Conservation (phyloP, 805 yeast genomes). For the Monosporozyma servazzii region DNA sequence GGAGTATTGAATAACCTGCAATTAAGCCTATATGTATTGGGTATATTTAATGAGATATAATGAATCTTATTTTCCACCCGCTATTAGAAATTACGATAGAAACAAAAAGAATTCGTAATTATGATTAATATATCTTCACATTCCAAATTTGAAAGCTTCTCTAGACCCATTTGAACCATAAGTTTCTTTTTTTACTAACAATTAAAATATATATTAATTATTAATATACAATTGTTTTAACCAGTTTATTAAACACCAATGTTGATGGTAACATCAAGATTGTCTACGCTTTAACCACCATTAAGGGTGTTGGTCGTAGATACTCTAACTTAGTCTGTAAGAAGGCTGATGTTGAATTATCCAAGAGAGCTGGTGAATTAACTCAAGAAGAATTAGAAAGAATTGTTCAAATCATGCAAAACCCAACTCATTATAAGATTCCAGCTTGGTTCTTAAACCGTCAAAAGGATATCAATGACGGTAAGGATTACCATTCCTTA, state of each 20-base stretch:
- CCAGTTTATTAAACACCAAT: slow-evolving; percentile 98
- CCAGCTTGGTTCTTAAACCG: slow-evolving; percentile 99
- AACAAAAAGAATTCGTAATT: too few relatives aligned
- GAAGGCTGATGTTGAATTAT: slow-evolving; percentile 98
- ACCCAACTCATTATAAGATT: slow-evolving; percentile 98
- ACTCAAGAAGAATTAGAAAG: slow-evolving; percentile 99
- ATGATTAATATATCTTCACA: too few relatives aligned
- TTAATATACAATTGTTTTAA: slow-evolving; percentile 5
- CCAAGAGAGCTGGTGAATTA: slow-evolving; percentile 99
- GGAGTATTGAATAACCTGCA: too few relatives aligned
- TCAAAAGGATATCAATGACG: slow-evolving; percentile 97
- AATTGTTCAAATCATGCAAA: slow-evolving; percentile 98
- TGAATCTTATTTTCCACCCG: too few relatives aligned
- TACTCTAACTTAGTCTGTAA: slow-evolving; percentile 99
- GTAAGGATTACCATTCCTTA: slow-evolving; percentile 97
- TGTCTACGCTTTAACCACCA: slow-evolving; percentile 99
- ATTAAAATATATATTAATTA: background rate
- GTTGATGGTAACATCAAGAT: slow-evolving; percentile 99
- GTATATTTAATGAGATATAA: too few relatives aligned
- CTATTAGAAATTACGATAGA: too few relatives aligned
- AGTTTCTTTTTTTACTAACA: background rate
- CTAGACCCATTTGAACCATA: too few relatives aligned
- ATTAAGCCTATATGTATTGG: too few relatives aligned
- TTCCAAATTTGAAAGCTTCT: too few relatives aligned
- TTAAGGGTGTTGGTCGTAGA: slow-evolving; percentile 99